Evolutionary conservation across 495 filamentous ascomycete species (phyloP).

Genomic region (Xeromyces bisporus): DNA sequence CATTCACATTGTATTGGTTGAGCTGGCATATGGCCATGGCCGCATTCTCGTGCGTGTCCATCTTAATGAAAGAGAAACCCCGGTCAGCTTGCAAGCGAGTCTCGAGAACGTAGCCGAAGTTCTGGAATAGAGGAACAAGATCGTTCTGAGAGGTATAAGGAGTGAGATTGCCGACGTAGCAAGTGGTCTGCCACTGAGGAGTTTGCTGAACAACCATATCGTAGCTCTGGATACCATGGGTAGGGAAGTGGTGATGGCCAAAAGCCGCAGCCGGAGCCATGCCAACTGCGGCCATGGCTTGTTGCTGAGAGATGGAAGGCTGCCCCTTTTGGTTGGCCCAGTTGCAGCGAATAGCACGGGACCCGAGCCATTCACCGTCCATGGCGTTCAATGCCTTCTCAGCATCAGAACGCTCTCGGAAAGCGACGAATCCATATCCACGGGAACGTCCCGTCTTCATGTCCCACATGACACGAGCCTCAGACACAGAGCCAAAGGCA

Average conservation of each 20-base stretch:
- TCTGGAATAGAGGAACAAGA: slow-evolving; percentile 89
- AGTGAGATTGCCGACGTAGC: slow-evolving; percentile 95
- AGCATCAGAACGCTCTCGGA: slow-evolving; percentile 83
- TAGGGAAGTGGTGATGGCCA: slow-evolving; percentile 96
- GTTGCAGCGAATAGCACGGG: slow-evolving; percentile 96
- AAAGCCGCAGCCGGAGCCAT: slow-evolving; percentile 96
- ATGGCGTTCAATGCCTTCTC: slow-evolving; percentile 94
- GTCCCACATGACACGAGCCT: slow-evolving; percentile 99
- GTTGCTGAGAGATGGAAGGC: slow-evolving; percentile 92
- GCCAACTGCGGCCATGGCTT: slow-evolving; percentile 92
- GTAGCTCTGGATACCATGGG: slow-evolving; percentile 89
- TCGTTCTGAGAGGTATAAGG: slow-evolving; percentile 96
- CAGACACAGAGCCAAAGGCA: slow-evolving; percentile 92
- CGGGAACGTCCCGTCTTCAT: slow-evolving; percentile 99
- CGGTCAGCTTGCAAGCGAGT: slow-evolving; percentile 96
- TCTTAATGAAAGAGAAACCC: slow-evolving; percentile 97
- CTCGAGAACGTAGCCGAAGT: slow-evolving; percentile 94
- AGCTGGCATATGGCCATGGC: slow-evolving; percentile 97
- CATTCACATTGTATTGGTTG: slow-evolving; percentile 94
- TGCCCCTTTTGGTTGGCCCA: slow-evolving; percentile 99
- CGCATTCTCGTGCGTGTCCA: slow-evolving; percentile 96
- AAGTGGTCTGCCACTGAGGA: slow-evolving; percentile 97
- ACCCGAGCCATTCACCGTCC: slow-evolving; percentile 99
- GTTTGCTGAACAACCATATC: slow-evolving; percentile 97
- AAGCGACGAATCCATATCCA: slow-evolving; percentile 96